A percentile compares a stretch with the other conserved stretches of the same genome.
Conservation (phyloP, 306 rosid species). For the Prunus padus region DNA sequence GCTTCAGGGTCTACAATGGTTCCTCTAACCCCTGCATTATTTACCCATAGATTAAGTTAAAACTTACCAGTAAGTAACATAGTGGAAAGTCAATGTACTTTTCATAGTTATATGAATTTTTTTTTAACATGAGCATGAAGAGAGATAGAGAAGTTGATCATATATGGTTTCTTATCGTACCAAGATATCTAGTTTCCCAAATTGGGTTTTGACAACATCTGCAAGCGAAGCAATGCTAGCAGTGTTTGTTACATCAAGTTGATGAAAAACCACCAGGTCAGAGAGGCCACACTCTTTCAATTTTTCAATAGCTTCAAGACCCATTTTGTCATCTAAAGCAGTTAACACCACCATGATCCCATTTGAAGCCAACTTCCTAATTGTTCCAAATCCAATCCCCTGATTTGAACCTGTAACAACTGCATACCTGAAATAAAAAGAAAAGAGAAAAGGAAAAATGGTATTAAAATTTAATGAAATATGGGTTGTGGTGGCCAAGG, state of each 20-base stretch:
- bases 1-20: neutral
- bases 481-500: neutral
- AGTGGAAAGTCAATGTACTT: too few relatives aligned
- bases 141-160: neutral
- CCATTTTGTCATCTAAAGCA: constrained; percentile 16
- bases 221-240: neutral
- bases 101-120: neutral
- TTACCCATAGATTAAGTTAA: neutral
- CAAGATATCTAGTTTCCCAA: constrained; percentile 21
- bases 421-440: neutral
- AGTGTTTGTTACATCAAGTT: constrained; percentile 11
- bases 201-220: constrained; percentile 16
- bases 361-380: constrained; percentile 18
- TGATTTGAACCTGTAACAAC: constrained; percentile 26
- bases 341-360: constrained; percentile 11
- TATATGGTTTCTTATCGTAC: neutral
- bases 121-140: neutral
- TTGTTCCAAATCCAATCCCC: constrained; percentile 16
- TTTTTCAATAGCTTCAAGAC: constrained; percentile 13
- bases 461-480: too few relatives aligned
- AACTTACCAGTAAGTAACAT: neutral
- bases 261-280: constrained; percentile 14
- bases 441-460: too few relatives aligned
- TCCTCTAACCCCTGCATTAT: constrained; percentile 13
- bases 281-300: constrained; percentile 4